A percentile compares a stretch with the other conserved stretches of the same genome.
Conservation (phyloP, 768 basidiomycete species). For the Chalciporus sphaerocephalus region DNA sequence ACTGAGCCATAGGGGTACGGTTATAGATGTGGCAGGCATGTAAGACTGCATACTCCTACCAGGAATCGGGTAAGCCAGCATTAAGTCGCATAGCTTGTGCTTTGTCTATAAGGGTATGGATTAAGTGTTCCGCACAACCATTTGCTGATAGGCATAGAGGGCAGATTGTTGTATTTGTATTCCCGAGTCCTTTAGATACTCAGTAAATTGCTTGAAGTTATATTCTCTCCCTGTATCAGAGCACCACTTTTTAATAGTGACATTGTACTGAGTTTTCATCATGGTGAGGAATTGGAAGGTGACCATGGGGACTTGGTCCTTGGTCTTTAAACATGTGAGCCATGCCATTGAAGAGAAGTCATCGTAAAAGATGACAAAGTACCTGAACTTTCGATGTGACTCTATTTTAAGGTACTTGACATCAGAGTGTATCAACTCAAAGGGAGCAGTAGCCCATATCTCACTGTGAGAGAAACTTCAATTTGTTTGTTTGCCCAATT, state of each 20-base stretch:
- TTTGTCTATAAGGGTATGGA: neutral
- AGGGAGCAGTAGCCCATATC: neutral
- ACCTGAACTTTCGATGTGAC: too few species aligned
- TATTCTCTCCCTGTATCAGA: too few species aligned
- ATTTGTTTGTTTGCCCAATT: neutral
- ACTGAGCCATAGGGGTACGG: neutral
- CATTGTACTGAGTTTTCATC: too few species aligned
- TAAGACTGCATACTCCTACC: neutral
- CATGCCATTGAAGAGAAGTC: neutral
- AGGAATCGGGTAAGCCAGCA: neutral
- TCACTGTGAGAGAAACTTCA: neutral
- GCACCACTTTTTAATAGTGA: too few species aligned
- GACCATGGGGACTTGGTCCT: too few species aligned
- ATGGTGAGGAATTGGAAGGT: too few species aligned
- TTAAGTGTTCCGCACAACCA: neutral
- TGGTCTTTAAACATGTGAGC: too few species aligned
- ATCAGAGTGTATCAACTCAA: neutral
- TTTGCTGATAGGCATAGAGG: neutral
- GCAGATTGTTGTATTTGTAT: too few species aligned
- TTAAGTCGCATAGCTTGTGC: neutral
- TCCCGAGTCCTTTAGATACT: too few species aligned
- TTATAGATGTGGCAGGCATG: neutral
- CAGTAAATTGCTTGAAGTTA: too few species aligned
- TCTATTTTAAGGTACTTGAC: too few species aligned
- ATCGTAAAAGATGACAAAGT: too few species aligned